Percentiles rank a stretch among this genome's conserved stretches.
phyloP scores from a whole-genome alignment of 2,329 filamentous ascomycete genomes.

The Xylaria sp. region DNA sequence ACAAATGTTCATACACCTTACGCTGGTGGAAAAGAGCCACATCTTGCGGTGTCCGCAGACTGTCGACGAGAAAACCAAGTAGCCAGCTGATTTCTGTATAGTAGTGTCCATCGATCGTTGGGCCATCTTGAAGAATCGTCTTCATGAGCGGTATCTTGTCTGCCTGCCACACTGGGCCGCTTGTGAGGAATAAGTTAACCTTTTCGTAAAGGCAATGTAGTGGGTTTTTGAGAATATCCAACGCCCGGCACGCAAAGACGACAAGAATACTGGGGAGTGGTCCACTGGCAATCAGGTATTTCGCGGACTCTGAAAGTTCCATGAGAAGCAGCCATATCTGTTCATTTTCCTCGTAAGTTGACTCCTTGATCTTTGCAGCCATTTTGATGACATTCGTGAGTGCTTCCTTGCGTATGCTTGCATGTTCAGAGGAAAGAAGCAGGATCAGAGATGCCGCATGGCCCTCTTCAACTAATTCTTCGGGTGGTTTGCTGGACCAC shows the following conservation, averaged over 20 bases:
- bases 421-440: slow-evolving; percentile 78
- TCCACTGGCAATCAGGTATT: slow-evolving; percentile 60
- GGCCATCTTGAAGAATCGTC: slow-evolving; percentile 65
- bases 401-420: slow-evolving; percentile 82
- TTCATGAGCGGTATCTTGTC: slow-evolving; percentile 78
- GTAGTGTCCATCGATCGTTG: slow-evolving; percentile 50
- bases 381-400: slow-evolving; percentile 74
- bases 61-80: slow-evolving; percentile 48
- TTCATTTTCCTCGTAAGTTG: slow-evolving; percentile 77
- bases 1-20: slow-evolving; percentile 63
- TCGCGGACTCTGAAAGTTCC: slow-evolving; percentile 81
- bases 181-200: slow-evolving; percentile 84
- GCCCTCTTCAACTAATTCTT: slow-evolving; percentile 82
- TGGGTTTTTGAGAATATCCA: slow-evolving; percentile 78
- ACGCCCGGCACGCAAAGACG: slow-evolving; percentile 77
- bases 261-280: slow-evolving; percentile 78
- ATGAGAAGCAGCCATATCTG: slow-evolving; percentile 82
- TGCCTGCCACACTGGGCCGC: slow-evolving; percentile 78
- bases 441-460: slow-evolving; percentile 75
- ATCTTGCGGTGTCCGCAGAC: slow-evolving; percentile 45
- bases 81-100: slow-evolving; percentile 51
- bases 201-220: slow-evolving; percentile 87
- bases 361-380: slow-evolving; percentile 70
- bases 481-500: slow-evolving; percentile 81
- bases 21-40: slow-evolving; percentile 48